These are phyloP conservation scores for Hyaloscypha finlandica DNA, from an alignment of 495 filamentous ascomycete species.

Conservation along the genomic window DNA sequence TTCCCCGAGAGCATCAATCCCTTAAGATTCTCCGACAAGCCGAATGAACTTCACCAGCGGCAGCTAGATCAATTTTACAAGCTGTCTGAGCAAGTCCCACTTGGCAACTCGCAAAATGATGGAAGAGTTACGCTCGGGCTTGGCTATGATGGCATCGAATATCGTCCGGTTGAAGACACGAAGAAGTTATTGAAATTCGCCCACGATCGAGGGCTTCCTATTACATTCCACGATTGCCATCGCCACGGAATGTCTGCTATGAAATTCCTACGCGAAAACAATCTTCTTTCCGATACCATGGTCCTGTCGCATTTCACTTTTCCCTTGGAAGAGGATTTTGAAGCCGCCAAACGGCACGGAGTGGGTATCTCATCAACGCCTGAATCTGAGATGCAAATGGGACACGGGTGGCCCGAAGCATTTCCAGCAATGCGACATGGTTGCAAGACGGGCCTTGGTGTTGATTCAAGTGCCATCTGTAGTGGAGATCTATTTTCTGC, in stretches of 20 bases:
- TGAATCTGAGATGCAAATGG: slow-evolving; percentile 47
- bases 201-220: slow-evolving; percentile 33
- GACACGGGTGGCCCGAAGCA: slow-evolving; percentile 11
- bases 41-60: slow-evolving; percentile 42
- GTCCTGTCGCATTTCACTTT: slow-evolving; percentile 43
- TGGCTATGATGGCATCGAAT: slow-evolving; percentile 42
- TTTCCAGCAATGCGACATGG: neutral
- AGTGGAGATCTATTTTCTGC: slow-evolving; percentile 31
- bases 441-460: no score
- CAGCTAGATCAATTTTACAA: slow-evolving; percentile 39
- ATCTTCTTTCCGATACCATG: slow-evolving; percentile 39
- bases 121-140: slow-evolving; percentile 42
- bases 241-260: slow-evolving; percentile 13
- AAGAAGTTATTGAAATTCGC: slow-evolving; percentile 36
- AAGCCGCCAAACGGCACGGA: slow-evolving; percentile 31
- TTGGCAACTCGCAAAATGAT: slow-evolving; percentile 34
- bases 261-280: slow-evolving; percentile 29
- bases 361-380: slow-evolving; percentile 42
- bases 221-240: slow-evolving; percentile 42
- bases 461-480: no score
- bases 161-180: slow-evolving; percentile 39
- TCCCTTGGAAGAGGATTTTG: slow-evolving; percentile 32
- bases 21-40: slow-evolving; percentile 29
- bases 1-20: slow-evolving; percentile 41
- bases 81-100: slow-evolving; percentile 37